These are phyloP conservation scores for Penicillium hordei DNA, from an alignment of 2,329 filamentous ascomycete genomes.

Conservation along the genomic window DNA sequence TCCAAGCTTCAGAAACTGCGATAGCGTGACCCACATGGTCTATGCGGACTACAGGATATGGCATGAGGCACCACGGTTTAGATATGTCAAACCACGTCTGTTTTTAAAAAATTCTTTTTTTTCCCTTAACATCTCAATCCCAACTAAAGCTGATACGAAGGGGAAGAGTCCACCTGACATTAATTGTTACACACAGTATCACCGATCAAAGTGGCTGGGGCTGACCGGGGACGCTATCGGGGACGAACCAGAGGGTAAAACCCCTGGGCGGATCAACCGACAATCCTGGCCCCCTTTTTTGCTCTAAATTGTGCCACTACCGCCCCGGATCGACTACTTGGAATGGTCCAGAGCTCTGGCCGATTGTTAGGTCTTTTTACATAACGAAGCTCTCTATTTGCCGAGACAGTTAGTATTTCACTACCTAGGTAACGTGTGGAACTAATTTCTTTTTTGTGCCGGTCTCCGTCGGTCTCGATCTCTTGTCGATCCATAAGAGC, in stretches of 20 bases:
- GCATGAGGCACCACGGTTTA: not conserved
- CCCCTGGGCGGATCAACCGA: conserved; percentile 37
- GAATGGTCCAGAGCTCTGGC: conserved; percentile 5
- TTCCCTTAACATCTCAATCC: not conserved
- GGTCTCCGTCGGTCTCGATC: conserved; percentile 11
- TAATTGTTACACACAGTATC: not conserved
- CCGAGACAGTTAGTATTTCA: not conserved
- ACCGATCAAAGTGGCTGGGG: not conserved
- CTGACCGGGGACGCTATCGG: conserved; percentile 2
- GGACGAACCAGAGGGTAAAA: conserved; percentile 12
- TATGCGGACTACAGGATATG: conserved; percentile 1
- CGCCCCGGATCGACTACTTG: conserved; percentile 28
- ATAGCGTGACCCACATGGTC: conserved; percentile 9
- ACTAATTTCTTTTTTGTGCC: not conserved
- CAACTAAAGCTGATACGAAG: conserved; percentile 5
- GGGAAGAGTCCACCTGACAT: not conserved
- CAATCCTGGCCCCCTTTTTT: conserved; percentile 17
- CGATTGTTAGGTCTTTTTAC: not conserved
- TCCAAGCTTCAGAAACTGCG: conserved; percentile 3
- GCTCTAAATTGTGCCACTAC: conserved; percentile 24
- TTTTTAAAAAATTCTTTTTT: too few species aligned
- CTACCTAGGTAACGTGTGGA: not conserved
- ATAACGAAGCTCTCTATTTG: not conserved
- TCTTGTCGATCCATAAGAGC: conserved; percentile 7
- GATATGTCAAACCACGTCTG: too few species aligned